Evolutionary conservation across 768 basidiomycete genomes (phyloP).

Genomic region (Phanerodontia chrysosporium): DNA sequence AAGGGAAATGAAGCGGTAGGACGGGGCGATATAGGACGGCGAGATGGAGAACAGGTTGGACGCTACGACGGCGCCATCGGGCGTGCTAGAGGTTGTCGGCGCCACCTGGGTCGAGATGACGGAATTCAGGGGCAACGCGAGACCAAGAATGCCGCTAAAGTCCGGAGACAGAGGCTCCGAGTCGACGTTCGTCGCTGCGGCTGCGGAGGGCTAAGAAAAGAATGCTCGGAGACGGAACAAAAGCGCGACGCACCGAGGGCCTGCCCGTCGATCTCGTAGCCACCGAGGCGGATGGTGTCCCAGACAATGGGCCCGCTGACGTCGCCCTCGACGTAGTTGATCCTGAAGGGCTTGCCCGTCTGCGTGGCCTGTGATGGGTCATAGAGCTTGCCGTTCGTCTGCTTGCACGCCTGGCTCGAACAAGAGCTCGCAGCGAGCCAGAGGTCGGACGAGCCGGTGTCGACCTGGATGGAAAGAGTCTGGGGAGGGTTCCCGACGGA

Average conservation of each 20-base stretch:
- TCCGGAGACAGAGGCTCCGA: conserved; percentile 52
- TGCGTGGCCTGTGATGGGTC: conserved; percentile 45
- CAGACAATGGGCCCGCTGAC: conserved; percentile 65
- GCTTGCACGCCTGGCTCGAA: conserved; percentile 45
- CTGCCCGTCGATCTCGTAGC: conserved; percentile 60
- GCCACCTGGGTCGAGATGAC: conserved; percentile 51
- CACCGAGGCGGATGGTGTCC: conserved; percentile 61
- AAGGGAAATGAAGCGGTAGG: conserved; percentile 62
- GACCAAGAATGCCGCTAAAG: conserved; percentile 70
- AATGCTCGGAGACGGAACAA: not conserved
- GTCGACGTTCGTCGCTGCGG: conserved; percentile 51
- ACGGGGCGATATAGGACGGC: conserved; percentile 46
- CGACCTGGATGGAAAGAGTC: conserved; percentile 63
- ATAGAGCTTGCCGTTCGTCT: conserved; percentile 46
- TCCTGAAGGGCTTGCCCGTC: conserved; percentile 42
- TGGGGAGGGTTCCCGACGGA: conserved; percentile 46
- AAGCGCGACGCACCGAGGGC: conserved; percentile 54
- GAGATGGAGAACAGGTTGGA: conserved; percentile 73
- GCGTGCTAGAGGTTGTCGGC: conserved; percentile 42
- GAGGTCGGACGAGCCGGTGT: conserved; percentile 80
- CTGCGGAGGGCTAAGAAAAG: conserved; percentile 29
- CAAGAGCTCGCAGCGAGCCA: conserved; percentile 75
- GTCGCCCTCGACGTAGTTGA: conserved; percentile 56
- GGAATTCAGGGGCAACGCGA: conserved; percentile 72
- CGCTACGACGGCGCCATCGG: conserved; percentile 63